Conservation (phyloP, 2,329 filamentous ascomycete species). For the Xylariaceae sp. region DNA sequence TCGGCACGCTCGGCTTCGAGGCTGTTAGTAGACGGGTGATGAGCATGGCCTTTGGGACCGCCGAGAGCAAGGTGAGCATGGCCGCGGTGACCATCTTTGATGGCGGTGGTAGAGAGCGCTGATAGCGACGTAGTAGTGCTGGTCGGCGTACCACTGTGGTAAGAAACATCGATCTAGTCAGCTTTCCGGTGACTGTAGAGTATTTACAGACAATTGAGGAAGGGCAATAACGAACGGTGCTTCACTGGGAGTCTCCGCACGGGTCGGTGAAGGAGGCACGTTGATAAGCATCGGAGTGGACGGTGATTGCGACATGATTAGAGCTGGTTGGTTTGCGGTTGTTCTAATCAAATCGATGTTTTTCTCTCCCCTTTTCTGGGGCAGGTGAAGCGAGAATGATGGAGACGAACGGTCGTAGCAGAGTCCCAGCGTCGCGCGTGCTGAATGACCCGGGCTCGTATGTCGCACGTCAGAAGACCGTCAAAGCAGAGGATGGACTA, state of each 20-base stretch:
- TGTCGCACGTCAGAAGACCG: background rate
- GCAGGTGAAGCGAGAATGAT: conserved; percentile 3
- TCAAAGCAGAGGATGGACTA: conserved; percentile 1
- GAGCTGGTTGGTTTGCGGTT: background rate
- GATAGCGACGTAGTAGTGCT: conserved; percentile 89
- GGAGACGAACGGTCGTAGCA: background rate
- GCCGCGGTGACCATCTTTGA: conserved; percentile 92
- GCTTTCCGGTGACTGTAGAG: conserved; percentile 15
- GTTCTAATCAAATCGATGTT: background rate
- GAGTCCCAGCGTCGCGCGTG: background rate
- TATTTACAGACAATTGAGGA: background rate
- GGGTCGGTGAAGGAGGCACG: conserved; percentile 74
- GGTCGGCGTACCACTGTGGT: conserved; percentile 76
- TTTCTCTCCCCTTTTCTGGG: background rate
- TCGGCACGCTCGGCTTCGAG: conserved; percentile 90
- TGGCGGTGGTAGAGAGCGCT: conserved; percentile 85
- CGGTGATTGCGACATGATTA: conserved; percentile 34
- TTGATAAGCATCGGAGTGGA: conserved; percentile 68
- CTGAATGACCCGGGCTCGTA: background rate
- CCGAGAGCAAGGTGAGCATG: conserved; percentile 57
- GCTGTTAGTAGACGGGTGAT: conserved; percentile 61
- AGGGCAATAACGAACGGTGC: conserved; percentile 62
- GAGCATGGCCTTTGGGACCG: conserved; percentile 50
- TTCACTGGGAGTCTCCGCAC: conserved; percentile 81
- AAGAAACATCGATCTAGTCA: conserved; percentile 18